A percentile compares a stretch with the other conserved stretches of the same genome.
Evolutionary conservation across 2,329 filamentous ascomycete genomes (phyloP).

Genomic region (Gaeumannomyces sp.): DNA sequence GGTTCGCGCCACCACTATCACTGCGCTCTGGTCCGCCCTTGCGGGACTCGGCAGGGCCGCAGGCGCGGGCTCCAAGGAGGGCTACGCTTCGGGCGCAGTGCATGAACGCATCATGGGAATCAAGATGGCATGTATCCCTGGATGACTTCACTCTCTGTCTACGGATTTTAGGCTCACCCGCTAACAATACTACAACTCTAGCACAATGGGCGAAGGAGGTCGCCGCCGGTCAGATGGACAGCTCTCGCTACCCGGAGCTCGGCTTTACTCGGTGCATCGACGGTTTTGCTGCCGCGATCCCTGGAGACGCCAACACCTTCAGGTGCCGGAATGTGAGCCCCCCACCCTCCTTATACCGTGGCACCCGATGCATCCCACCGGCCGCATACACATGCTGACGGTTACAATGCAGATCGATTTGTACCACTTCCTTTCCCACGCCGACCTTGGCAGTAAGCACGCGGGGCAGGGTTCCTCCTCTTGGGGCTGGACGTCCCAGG

Average conservation of each 20-base stretch:
- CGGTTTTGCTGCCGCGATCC: conserved; percentile 6
- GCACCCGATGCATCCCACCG: too few species aligned
- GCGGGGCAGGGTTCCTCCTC: conserved; percentile 1
- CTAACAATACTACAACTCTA: neutral
- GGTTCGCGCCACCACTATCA: conserved; percentile 4
- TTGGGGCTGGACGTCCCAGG: conserved; percentile 42
- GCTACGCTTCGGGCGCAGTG: conserved; percentile 5
- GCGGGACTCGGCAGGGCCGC: conserved; percentile 3
- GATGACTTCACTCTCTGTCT: too few species aligned
- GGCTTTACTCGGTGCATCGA: conserved; percentile 2
- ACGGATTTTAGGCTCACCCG: too few species aligned
- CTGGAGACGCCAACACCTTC: conserved; percentile 6
- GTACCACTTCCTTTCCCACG: conserved; percentile 8
- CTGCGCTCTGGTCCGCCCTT: conserved; percentile 6
- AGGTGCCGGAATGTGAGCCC: conserved; percentile 2
- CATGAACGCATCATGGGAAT: conserved; percentile 6
- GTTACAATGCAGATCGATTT: neutral
- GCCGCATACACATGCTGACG: neutral
- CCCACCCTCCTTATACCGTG: neutral
- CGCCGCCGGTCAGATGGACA: conserved; percentile 4
- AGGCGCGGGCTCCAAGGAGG: neutral
- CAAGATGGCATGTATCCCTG: neutral
- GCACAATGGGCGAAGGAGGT: conserved; percentile 4
- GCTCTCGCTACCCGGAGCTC: conserved; percentile 5
- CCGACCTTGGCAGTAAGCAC: conserved; percentile 5